Conservation (phyloP, 768 basidiomycete species). For the Mrakia gelida region DNA sequence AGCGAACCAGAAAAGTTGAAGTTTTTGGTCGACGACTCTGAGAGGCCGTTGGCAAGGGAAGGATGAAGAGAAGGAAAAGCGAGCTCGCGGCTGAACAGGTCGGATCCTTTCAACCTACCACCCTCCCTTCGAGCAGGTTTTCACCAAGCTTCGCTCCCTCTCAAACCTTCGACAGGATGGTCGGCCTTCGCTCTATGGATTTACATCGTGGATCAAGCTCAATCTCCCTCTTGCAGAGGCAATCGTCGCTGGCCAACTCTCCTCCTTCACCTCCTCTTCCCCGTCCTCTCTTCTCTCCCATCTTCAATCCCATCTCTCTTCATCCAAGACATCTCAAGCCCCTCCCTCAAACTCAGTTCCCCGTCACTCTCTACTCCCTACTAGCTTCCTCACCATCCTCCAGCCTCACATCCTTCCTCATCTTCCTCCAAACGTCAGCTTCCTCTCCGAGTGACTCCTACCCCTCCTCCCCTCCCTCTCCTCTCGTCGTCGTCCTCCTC, state of each 20-base stretch:
- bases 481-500: neutral
- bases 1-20: neutral
- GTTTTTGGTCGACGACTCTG: neutral
- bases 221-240: neutral
- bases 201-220: neutral
- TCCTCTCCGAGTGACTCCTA: slow-evolving; percentile 5
- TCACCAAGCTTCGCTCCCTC: too few species aligned
- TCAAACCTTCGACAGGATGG: neutral
- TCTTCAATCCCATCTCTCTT: neutral
- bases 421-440: neutral
- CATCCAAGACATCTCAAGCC: too few species aligned
- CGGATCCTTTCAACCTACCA: too few species aligned
- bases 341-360: neutral
- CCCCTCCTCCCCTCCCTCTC: neutral
- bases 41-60: neutral
- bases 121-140: too few species aligned
- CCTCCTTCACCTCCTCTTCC: neutral
- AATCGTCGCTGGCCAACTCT: neutral
- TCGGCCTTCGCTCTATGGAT: neutral
- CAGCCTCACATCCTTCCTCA: neutral
- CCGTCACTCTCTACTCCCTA: neutral
- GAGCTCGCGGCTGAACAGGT: too few species aligned
- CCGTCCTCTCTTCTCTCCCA: neutral
- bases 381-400: neutral
- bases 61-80: too few species aligned